These are phyloP conservation scores for Ceriops decandra DNA, from an alignment of 345 rosid genomes.

Conservation along the genomic window DNA sequence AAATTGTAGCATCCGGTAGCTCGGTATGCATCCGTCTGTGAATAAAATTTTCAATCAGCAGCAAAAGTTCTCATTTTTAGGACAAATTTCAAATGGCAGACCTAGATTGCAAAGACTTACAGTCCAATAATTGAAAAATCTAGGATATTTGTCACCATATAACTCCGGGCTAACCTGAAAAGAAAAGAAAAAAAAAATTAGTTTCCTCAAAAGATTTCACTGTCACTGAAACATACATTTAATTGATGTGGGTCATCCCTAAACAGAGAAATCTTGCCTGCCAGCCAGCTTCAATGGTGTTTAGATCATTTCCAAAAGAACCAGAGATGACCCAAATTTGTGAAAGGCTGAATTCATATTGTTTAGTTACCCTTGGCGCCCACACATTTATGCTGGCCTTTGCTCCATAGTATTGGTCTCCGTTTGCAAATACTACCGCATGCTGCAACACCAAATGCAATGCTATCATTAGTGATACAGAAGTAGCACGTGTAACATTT, in stretches of 20 bases:
- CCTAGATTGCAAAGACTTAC: slow-evolving; percentile 16
- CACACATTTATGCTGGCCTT: slow-evolving; percentile 34
- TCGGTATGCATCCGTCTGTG: slow-evolving; percentile 35
- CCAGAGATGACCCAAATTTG: slow-evolving; percentile 37
- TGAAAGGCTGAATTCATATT: slow-evolving; percentile 31
- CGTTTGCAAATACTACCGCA: slow-evolving; percentile 33
- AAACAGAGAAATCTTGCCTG: slow-evolving; percentile 18
- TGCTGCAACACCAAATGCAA: slow-evolving; percentile 20
- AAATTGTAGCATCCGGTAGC: slow-evolving; percentile 37
- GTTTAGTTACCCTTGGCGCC: slow-evolving; percentile 26
- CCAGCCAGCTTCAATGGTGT: slow-evolving; percentile 40
- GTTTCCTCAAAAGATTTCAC: background rate
- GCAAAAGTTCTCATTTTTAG: background rate
- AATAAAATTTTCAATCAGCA: background rate
- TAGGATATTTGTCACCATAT: slow-evolving; percentile 31
- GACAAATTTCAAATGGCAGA: background rate
- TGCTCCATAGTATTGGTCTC: slow-evolving; percentile 35
- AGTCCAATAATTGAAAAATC: slow-evolving; percentile 39
- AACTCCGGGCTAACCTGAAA: slow-evolving; percentile 33
- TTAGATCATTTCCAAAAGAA: slow-evolving; percentile 32
- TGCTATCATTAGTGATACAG: too few species aligned
- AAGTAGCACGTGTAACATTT: background rate
- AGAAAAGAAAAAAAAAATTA: background rate
- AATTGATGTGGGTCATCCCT: too few species aligned
- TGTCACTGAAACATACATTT: too few species aligned